Conservation (phyloP, 495 filamentous ascomycete species). For the Neurospora sp. region DNA sequence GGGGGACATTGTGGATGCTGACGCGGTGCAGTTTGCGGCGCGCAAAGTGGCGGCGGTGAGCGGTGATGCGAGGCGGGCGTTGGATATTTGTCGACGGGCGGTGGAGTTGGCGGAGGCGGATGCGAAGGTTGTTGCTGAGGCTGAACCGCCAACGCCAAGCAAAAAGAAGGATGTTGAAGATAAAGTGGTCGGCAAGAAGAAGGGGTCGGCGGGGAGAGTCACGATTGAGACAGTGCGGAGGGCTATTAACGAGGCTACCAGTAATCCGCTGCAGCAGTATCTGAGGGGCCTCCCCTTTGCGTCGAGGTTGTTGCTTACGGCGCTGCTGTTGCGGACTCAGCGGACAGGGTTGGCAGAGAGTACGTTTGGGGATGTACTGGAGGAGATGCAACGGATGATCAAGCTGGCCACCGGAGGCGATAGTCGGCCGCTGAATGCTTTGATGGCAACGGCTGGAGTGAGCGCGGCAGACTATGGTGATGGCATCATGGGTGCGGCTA, state of each 20-base stretch:
- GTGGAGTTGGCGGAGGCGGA: constrained; percentile 91
- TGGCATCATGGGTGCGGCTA: neutral
- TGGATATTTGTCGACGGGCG: constrained; percentile 92
- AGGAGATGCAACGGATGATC: constrained; percentile 70
- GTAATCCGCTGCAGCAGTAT: constrained; percentile 80
- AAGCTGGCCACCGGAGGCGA: constrained; percentile 46
- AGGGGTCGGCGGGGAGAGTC: constrained; percentile 43
- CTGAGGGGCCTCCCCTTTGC: constrained; percentile 71
- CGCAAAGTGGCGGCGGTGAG: constrained; percentile 94
- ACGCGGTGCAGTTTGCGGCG: constrained; percentile 92
- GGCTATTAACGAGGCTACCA: constrained; percentile 91
- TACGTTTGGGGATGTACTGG: constrained; percentile 78
- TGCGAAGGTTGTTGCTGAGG: constrained; percentile 55
- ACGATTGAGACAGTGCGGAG: constrained; percentile 88
- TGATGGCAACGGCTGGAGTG: constrained; percentile 2
- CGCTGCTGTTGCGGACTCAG: constrained; percentile 65
- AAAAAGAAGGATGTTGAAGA: constrained; percentile 1
- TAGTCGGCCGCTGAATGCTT: constrained; percentile 21
- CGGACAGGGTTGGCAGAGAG: constrained; percentile 80
- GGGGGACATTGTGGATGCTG: constrained; percentile 80
- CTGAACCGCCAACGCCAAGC: constrained; percentile 21
- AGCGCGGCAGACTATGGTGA: neutral
- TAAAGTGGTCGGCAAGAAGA: constrained; percentile 8
- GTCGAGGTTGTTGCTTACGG: constrained; percentile 75
- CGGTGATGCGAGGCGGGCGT: constrained; percentile 81